Evolutionary conservation across 2,329 filamentous ascomycete species (phyloP).

Genomic region (Meredithiella fracta): DNA sequence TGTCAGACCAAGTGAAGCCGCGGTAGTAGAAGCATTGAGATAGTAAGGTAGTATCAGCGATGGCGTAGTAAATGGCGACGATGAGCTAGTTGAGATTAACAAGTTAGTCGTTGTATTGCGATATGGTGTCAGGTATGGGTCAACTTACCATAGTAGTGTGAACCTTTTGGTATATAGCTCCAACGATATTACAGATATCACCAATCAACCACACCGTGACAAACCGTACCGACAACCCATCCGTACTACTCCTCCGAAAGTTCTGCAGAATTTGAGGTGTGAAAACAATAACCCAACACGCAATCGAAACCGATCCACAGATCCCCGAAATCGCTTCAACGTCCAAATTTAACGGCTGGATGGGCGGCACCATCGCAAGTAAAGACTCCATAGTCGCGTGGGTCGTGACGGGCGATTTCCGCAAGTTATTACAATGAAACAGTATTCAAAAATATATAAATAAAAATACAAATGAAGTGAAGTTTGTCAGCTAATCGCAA

Average conservation of each 20-base stretch:
- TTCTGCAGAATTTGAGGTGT: conserved; percentile 94
- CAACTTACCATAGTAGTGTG: conserved; percentile 66
- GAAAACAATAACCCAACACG: conserved; percentile 96
- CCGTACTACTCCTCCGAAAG: conserved; percentile 67
- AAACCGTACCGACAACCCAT: conserved; percentile 81
- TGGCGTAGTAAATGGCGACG: conserved; percentile 82
- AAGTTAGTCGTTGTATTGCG: background rate
- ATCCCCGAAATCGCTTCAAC: conserved; percentile 87
- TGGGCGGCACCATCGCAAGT: conserved; percentile 25
- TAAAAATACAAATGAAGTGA: no score
- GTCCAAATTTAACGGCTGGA: conserved; percentile 51
- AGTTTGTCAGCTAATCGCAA: no score
- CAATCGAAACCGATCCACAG: conserved; percentile 86
- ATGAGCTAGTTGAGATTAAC: conserved; percentile 50
- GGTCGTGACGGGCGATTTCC: no score
- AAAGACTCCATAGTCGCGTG: background rate
- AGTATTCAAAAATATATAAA: no score
- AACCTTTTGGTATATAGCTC: conserved; percentile 80
- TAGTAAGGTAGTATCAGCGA: conserved; percentile 77
- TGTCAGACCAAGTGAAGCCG: conserved; percentile 54
- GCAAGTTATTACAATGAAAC: background rate
- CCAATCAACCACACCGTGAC: conserved; percentile 83
- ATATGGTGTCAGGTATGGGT: background rate
- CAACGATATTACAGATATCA: conserved; percentile 92
- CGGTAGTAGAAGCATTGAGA: conserved; percentile 91